Conservation (phyloP, 441 rosid genomes). For the Croton setiger region DNA sequence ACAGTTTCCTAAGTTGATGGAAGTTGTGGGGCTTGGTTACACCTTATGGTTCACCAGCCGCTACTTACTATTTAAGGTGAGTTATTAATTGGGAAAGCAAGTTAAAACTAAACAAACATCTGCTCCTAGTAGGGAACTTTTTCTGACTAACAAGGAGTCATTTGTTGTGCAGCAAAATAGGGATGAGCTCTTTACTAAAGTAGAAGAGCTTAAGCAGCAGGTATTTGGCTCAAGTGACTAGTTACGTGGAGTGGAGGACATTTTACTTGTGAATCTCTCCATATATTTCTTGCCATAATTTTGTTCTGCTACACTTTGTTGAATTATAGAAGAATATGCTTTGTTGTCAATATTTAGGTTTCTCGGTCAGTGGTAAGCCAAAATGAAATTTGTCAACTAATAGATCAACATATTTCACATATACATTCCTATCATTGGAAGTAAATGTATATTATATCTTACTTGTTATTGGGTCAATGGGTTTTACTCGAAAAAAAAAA, state of each 20-base stretch:
- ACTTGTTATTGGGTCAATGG: too few relatives aligned
- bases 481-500: too few relatives aligned
- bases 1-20: slow-evolving; percentile 83
- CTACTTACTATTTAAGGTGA: slow-evolving; percentile 78
- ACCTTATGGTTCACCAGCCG: slow-evolving; percentile 74
- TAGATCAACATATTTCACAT: neutral
- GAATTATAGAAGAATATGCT: neutral
- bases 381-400: neutral
- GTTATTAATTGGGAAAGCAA: neutral
- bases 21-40: slow-evolving; percentile 87
- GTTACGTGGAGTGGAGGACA: slow-evolving; percentile 21
- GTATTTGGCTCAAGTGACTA: slow-evolving; percentile 62
- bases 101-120: neutral
- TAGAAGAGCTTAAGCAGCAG: slow-evolving; percentile 65
- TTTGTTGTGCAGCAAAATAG: slow-evolving; percentile 53
- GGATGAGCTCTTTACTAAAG: slow-evolving; percentile 57
- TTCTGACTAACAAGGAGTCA: neutral
- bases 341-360: slow-evolving; percentile 15
- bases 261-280: neutral
- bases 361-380: neutral
- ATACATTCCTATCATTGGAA: too few relatives aligned
- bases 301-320: neutral
- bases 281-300: neutral
- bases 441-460: too few relatives aligned
- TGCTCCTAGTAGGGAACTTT: neutral